Evolutionary conservation across 768 basidiomycete genomes (phyloP).

Genomic region (Mycena vulgaris): DNA sequence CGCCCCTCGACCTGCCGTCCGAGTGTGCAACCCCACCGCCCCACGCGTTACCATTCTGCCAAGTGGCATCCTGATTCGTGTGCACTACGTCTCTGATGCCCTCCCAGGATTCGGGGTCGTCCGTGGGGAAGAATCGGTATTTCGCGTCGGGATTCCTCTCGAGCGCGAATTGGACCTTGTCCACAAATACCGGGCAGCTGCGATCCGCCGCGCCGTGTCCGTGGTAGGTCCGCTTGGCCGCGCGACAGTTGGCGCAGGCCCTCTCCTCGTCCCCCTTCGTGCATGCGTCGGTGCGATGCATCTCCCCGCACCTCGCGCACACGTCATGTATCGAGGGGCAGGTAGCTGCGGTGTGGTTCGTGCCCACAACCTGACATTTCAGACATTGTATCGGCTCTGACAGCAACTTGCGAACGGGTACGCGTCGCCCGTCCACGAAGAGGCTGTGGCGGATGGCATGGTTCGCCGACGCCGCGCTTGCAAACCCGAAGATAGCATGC

Average conservation of each 20-base stretch:
- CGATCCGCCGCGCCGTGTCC: slow-evolving; percentile 10
- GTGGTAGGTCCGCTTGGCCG: not conserved
- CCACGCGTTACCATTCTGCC: not conserved
- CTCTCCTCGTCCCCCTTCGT: not conserved
- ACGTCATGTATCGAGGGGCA: slow-evolving; percentile 30
- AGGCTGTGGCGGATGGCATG: slow-evolving; percentile 20
- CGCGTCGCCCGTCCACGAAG: slow-evolving; percentile 34
- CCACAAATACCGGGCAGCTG: not conserved
- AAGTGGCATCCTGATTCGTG: not conserved
- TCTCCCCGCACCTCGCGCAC: slow-evolving; percentile 37
- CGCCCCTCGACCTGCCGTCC: too few relatives aligned
- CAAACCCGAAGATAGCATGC: slow-evolving; percentile 32
- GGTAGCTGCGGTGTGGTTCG: slow-evolving; percentile 21
- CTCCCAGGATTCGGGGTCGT: not conserved
- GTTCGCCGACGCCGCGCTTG: slow-evolving; percentile 31
- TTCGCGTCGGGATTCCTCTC: not conserved
- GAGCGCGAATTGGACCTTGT: slow-evolving; percentile 1
- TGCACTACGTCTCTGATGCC: not conserved
- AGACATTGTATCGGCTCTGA: slow-evolving; percentile 36
- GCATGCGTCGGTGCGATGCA: slow-evolving; percentile 30
- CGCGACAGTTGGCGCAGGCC: not conserved
- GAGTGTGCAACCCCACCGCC: too few relatives aligned
- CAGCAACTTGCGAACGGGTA: slow-evolving; percentile 30
- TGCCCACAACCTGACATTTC: slow-evolving; percentile 40
- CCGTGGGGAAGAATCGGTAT: not conserved